These are phyloP conservation scores for Syzygium oleosum DNA, from an alignment of 345 rosid species.

Conservation along the genomic window DNA sequence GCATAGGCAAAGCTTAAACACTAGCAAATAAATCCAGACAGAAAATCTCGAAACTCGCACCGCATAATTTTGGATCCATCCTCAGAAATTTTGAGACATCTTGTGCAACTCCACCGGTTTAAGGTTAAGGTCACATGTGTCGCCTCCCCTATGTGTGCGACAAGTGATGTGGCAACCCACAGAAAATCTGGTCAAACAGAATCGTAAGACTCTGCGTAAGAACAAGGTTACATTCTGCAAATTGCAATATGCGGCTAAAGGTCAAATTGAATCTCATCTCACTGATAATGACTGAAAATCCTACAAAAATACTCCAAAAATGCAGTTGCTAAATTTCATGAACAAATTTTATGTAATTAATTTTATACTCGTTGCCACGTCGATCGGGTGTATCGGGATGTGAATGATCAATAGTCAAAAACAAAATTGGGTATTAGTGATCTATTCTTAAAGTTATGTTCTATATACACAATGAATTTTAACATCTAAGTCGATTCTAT, in stretches of 20 bases:
- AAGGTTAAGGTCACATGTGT: neutral
- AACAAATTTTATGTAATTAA: neutral
- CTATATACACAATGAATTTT: neutral
- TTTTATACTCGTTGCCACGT: neutral
- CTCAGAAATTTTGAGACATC: neutral
- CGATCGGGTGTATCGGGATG: rapidly evolving
- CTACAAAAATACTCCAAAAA: neutral
- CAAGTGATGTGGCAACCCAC: neutral
- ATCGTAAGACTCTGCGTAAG: neutral
- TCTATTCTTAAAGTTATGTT: neutral
- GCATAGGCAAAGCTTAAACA: neutral
- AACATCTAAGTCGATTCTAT: neutral
- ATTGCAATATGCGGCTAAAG: neutral
- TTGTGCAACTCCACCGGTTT: neutral
- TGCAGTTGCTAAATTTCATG: neutral
- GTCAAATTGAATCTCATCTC: neutral
- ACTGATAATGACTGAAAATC: neutral
- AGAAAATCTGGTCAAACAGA: neutral
- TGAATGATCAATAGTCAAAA: rapidly evolving
- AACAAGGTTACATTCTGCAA: neutral
- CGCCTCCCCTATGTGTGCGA: neutral
- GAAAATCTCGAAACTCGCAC: neutral
- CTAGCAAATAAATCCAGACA: neutral
- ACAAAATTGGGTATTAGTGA: neutral
- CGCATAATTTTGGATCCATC: neutral